phyloP scores from a whole-genome alignment of 371 early-diverging fungal genomes.

The Mycotypha africana region DNA sequence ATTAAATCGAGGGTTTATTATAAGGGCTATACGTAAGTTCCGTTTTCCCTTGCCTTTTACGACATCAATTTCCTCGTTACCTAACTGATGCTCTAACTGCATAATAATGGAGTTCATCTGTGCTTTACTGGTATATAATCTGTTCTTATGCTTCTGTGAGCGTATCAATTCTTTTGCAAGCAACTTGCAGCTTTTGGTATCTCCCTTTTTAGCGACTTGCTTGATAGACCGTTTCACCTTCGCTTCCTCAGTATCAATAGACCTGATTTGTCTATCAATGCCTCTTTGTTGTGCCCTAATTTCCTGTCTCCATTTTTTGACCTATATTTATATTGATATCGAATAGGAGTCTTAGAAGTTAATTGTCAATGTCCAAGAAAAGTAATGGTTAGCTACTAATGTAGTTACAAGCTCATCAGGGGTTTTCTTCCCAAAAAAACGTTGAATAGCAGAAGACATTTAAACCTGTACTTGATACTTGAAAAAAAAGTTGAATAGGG shows the following conservation, averaged over 20 bases:
- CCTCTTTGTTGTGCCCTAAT: slow-evolving; percentile 84
- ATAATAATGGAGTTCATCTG: slow-evolving; percentile 88
- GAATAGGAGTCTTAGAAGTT: too few relatives aligned
- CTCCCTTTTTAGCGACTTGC: slow-evolving; percentile 84
- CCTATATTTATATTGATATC: slow-evolving; percentile 45
- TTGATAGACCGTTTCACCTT: slow-evolving; percentile 80
- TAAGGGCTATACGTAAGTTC: too few relatives aligned
- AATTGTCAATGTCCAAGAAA: too few relatives aligned
- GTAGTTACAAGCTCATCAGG: slow-evolving; percentile 56
- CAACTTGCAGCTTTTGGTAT: slow-evolving; percentile 68
- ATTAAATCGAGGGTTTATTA: too few relatives aligned
- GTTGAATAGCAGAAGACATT: slow-evolving; percentile 46
- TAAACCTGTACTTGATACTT: too few relatives aligned
- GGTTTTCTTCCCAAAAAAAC: slow-evolving; percentile 61
- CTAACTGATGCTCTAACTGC: slow-evolving; percentile 87
- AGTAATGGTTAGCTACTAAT: too few relatives aligned
- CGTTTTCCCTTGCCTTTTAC: too few relatives aligned
- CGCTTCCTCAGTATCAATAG: slow-evolving; percentile 76
- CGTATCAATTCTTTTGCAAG: slow-evolving; percentile 86
- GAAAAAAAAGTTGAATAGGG: too few relatives aligned
- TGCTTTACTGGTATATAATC: slow-evolving; percentile 85
- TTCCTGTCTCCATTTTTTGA: slow-evolving; percentile 85
- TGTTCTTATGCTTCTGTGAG: slow-evolving; percentile 72
- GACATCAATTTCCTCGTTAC: too few relatives aligned
- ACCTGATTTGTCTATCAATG: slow-evolving; percentile 80